These are phyloP conservation scores for Naganishia cerealis DNA, from an alignment of 1,284 basidiomycete species.

Conservation along the genomic window DNA sequence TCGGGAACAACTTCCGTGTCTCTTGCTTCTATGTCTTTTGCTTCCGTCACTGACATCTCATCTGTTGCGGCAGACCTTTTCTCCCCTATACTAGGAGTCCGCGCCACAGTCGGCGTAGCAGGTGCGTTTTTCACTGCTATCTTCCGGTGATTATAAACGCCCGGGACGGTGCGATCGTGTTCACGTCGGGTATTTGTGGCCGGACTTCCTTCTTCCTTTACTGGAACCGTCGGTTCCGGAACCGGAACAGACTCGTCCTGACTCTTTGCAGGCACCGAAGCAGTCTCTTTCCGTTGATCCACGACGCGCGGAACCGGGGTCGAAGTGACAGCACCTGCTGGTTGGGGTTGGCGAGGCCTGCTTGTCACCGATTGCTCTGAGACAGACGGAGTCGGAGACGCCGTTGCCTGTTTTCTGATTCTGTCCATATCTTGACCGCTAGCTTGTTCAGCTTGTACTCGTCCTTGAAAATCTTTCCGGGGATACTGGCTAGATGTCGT, in stretches of 20 bases:
- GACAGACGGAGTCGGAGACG: constrained; percentile 14
- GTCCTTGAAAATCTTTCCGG: background rate
- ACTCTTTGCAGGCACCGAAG: background rate
- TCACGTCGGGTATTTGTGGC: background rate
- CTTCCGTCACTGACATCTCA: background rate
- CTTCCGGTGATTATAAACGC: constrained; percentile 22
- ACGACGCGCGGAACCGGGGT: background rate
- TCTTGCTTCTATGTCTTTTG: background rate
- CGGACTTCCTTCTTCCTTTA: constrained; percentile 2
- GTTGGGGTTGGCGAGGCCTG: background rate
- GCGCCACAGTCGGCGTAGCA: constrained; percentile 2
- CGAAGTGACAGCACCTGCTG: background rate
- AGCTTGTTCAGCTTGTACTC: background rate
- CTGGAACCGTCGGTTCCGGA: background rate
- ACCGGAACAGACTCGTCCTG: background rate
- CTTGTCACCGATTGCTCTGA: constrained; percentile 5
- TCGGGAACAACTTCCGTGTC: constrained; percentile 17
- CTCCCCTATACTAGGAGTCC: constrained; percentile 11
- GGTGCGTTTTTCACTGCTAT: constrained; percentile 26
- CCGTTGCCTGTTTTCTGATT: constrained; percentile 3
- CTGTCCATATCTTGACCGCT: constrained; percentile 6
- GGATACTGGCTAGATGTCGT: background rate
- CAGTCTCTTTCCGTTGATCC: background rate
- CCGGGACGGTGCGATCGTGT: background rate
- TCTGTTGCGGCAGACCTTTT: constrained; percentile 4